Conservation (phyloP, 2,329 filamentous ascomycete genomes). For the Aspergillus neotritici region DNA sequence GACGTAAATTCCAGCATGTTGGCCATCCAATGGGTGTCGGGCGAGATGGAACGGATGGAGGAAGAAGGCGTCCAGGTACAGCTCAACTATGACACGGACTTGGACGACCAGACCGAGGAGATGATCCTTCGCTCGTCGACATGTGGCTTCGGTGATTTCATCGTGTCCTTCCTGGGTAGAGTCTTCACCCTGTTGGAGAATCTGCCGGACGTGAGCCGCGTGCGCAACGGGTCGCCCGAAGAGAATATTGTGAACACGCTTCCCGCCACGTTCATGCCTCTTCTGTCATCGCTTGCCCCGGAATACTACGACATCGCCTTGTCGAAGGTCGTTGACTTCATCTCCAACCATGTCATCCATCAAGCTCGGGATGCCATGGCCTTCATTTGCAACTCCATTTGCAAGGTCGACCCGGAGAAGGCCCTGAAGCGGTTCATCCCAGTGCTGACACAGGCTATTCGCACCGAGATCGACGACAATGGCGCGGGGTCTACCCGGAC, state of each 20-base stretch:
- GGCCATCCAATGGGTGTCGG: constrained; percentile 88
- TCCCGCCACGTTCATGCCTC: constrained; percentile 81
- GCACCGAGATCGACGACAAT: constrained; percentile 95
- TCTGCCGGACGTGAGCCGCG: constrained; percentile 79
- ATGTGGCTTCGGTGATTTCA: constrained; percentile 86
- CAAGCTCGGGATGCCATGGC: constrained; percentile 97
- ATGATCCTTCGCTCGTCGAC: constrained; percentile 89
- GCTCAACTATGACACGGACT: constrained; percentile 75
- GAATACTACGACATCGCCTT: constrained; percentile 89
- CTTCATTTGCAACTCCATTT: constrained; percentile 93
- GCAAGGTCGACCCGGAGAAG: constrained; percentile 92
- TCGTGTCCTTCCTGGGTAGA: constrained; percentile 82
- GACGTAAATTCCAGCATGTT: constrained; percentile 67
- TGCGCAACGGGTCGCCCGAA: constrained; percentile 86
- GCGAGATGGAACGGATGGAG: constrained; percentile 91
- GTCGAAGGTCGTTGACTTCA: constrained; percentile 87
- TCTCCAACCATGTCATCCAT: constrained; percentile 90
- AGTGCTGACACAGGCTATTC: constrained; percentile 83
- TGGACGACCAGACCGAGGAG: constrained; percentile 80
- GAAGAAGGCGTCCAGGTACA: constrained; percentile 76
- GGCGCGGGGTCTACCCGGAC: constrained; percentile 91
- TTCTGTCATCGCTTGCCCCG: constrained; percentile 84
- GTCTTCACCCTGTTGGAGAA: constrained; percentile 96
- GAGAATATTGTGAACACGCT: constrained; percentile 96
- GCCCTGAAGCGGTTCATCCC: constrained; percentile 86